Evolutionary conservation across 164 flowering plant species (phyloP).

Genomic region (Platanus orientalis): DNA sequence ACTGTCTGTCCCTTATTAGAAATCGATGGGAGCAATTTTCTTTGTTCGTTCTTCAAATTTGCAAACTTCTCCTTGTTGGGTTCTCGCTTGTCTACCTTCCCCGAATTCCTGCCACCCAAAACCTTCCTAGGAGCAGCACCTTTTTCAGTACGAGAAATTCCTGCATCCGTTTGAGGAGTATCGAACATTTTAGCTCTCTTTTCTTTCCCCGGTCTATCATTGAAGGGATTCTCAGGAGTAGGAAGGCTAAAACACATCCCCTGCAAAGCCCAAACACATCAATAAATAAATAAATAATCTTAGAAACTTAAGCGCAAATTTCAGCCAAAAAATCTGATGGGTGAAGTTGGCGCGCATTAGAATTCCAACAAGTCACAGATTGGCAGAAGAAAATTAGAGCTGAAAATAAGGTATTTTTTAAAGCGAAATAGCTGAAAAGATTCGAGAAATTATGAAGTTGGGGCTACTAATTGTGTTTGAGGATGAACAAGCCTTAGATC

Average conservation of each 20-base stretch:
- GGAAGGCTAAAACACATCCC: conserved; percentile 97
- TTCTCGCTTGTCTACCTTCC: conserved; percentile 9
- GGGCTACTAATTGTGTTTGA: no score
- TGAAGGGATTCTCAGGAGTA: conserved; percentile 87
- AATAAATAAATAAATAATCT: no score
- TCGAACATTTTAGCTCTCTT: conserved; percentile 22
- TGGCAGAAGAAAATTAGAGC: no score
- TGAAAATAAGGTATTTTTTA: no score
- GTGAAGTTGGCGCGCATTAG: no score
- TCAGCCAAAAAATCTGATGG: not conserved
- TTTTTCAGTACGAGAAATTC: conserved; percentile 10
- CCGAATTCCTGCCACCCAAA: conserved; percentile 1
- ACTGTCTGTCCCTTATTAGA: conserved; percentile 10
- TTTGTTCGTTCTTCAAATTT: conserved; percentile 9
- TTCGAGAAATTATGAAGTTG: no score
- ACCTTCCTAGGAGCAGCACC: conserved; percentile 11
- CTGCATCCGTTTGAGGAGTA: conserved; percentile 15
- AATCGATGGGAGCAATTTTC: not conserved
- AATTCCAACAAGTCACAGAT: no score
- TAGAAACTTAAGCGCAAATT: not conserved
- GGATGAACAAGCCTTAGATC: no score
- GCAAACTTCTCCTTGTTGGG: conserved; percentile 11
- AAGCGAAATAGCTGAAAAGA: no score
- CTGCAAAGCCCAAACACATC: conserved; percentile 29
- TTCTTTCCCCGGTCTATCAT: conserved; percentile 49